Evolutionary conservation across 768 basidiomycete genomes (phyloP), one percentile per base, ranked within the genome.

Genomic region (Mycena metata): DNA sequence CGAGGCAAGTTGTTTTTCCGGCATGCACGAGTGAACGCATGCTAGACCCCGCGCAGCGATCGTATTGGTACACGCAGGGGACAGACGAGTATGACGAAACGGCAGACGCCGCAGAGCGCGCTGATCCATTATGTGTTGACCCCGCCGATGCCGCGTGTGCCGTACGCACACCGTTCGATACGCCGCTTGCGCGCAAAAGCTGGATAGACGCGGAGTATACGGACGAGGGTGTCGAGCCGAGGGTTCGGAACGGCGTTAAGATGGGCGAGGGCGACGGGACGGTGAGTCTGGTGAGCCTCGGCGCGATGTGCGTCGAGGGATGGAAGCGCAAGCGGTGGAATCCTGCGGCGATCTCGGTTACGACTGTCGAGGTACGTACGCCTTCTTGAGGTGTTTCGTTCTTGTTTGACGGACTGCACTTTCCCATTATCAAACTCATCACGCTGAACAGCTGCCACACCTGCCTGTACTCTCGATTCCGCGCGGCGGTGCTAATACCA

Each of bases 201-300:
- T 93, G 91, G 90, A 99, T 99, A 69, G 98, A 99, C 79, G 83
- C 89, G 1, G 89, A 90, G 15, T 91, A 95, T 69, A 92, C 91
- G 3, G 85, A 92, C 69, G 91, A 93, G 56, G 80, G 69, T 9
- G 74, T 80, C 1, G 78, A 69, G 41, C 93, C 93, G 10, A 90
- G 88, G 79, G 90, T 86, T 47, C 82, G 85, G 59, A 95, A 93
- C 69, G 96, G 96, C 12, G 96, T 98, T 56, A 94, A 92, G 72
- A 90, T 97, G 79, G 95, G 95, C 45, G 96, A 98, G 82, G 97
- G 97, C 9, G 97, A 99, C 76, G 97, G 97, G 12, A 99, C 97
- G 1, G 95, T 96, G 21, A 90, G 90, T 73, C 80, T 96, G 46
- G 75, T 96, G 39, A 94, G 93, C 71, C 84, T 96, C 59, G 97